Evolutionary conservation across 805 yeast species (phyloP).

Genomic region (Yarrowia sp.): DNA sequence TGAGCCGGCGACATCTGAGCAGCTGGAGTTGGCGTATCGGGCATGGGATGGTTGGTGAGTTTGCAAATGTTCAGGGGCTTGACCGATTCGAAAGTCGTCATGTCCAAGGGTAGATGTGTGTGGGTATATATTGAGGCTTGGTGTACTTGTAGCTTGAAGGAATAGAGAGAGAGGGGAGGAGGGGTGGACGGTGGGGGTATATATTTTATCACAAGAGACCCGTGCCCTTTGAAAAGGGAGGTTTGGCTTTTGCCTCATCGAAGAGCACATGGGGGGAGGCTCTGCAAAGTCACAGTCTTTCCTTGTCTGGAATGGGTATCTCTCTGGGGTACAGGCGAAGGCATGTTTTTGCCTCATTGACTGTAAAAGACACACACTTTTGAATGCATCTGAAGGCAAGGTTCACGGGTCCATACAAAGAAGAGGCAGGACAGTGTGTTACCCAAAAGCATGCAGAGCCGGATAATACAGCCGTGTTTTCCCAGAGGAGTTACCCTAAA

Average conservation of each 20-base stretch:
- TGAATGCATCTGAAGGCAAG: background rate
- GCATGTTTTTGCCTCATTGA: background rate
- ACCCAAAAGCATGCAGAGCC: background rate
- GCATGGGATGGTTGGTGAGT: background rate
- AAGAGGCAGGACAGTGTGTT: too few relatives aligned
- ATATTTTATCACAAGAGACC: too few relatives aligned
- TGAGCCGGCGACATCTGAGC: background rate
- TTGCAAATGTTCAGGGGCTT: constrained; percentile 9
- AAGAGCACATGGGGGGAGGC: background rate
- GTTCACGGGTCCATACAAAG: background rate
- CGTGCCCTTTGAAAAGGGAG: too few relatives aligned
- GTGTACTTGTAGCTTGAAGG: background rate
- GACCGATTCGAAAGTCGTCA: background rate
- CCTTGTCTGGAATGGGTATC: background rate
- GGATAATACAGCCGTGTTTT: background rate
- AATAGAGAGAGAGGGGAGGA: background rate
- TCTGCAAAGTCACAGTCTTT: too few relatives aligned
- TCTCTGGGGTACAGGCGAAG: background rate
- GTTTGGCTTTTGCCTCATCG: constrained; percentile 3
- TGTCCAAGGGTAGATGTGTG: background rate
- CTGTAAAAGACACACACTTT: background rate
- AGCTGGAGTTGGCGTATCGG: background rate
- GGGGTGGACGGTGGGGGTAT: too few relatives aligned
- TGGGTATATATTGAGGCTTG: constrained; percentile 5
- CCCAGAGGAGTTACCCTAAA: background rate